Evolutionary conservation across 2,329 filamentous ascomycete genomes (phyloP).

Genomic region (Aspergillus hortae): DNA sequence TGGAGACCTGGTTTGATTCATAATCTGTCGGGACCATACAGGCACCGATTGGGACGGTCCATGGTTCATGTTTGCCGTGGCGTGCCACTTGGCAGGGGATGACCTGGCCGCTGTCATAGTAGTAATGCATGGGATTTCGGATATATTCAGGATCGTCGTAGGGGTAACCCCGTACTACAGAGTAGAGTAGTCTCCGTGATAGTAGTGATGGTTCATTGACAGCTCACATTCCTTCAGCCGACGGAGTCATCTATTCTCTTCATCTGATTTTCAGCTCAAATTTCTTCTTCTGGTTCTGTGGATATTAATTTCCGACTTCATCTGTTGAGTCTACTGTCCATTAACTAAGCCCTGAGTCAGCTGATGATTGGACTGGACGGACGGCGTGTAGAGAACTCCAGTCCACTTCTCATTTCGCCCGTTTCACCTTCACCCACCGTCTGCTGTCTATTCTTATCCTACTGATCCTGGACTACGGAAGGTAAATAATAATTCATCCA

Average conservation of each 20-base stretch:
- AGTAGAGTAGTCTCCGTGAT: no score
- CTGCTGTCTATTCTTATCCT: slow-evolving; percentile 2
- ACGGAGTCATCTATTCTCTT: not conserved
- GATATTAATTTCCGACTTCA: not conserved
- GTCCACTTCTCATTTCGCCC: slow-evolving; percentile 5
- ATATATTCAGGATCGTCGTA: not conserved
- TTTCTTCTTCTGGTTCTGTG: not conserved
- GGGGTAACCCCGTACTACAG: not conserved
- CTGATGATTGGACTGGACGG: not conserved
- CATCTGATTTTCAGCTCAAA: no score
- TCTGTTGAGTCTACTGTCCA: no score
- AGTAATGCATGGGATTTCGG: not conserved
- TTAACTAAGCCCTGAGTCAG: not conserved
- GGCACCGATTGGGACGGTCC: not conserved
- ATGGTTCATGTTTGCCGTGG: not conserved
- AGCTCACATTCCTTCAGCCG: no score
- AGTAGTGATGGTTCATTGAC: no score
- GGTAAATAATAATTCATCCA: no score
- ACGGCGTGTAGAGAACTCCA: slow-evolving; percentile 5
- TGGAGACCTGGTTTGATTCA: no score
- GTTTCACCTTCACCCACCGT: not conserved
- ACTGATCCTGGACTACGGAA: not conserved
- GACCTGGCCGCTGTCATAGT: not conserved
- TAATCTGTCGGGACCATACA: no score
- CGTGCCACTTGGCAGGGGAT: not conserved